These are phyloP conservation scores for Globisporangium nodosum DNA, from an alignment of 352 stramenopile species.

Conservation along the genomic window DNA sequence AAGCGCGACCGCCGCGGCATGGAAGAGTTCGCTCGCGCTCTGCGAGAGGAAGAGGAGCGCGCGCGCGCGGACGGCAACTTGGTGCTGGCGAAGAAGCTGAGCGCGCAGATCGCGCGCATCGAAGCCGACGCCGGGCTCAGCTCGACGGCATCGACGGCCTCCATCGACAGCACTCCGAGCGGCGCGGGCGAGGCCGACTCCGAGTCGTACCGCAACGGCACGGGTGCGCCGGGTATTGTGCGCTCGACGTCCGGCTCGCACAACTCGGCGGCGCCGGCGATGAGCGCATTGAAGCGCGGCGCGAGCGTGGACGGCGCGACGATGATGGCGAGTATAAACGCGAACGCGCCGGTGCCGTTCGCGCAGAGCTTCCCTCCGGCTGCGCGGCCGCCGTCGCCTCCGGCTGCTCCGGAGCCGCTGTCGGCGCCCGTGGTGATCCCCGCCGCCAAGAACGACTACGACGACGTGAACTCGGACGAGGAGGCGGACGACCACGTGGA, in stretches of 20 bases:
- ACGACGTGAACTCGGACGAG: constrained; percentile 75
- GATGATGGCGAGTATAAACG: constrained; percentile 16
- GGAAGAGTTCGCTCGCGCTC: constrained; percentile 73
- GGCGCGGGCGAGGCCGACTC: constrained; percentile 18
- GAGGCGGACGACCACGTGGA: constrained; percentile 76
- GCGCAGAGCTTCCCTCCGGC: constrained; percentile 1
- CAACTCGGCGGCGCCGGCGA: constrained; percentile 1
- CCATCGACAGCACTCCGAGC: constrained; percentile 26
- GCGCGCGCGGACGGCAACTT: constrained; percentile 74
- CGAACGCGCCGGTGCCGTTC: constrained; percentile 14
- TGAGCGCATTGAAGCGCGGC: constrained; percentile 31
- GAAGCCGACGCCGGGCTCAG: constrained; percentile 41
- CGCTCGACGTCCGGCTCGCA: constrained; percentile 7
- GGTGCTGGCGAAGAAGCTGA: constrained; percentile 70
- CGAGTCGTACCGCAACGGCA: constrained; percentile 27
- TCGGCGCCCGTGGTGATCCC: constrained; percentile 3
- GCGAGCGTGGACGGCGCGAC: constrained; percentile 21
- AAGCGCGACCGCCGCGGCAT: constrained; percentile 66
- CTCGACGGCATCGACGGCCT: constrained; percentile 16
- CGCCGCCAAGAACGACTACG: constrained; percentile 53
- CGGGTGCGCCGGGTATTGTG: constrained; percentile 15
- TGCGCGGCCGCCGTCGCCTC: constrained; percentile 21
- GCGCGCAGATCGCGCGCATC: constrained; percentile 66
- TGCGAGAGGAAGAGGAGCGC: constrained; percentile 76
- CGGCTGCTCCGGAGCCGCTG: constrained; percentile 23